These are phyloP conservation scores for Phytopythium chamaehyphon DNA, from an alignment of 352 stramenopile species.

Conservation along the genomic window DNA sequence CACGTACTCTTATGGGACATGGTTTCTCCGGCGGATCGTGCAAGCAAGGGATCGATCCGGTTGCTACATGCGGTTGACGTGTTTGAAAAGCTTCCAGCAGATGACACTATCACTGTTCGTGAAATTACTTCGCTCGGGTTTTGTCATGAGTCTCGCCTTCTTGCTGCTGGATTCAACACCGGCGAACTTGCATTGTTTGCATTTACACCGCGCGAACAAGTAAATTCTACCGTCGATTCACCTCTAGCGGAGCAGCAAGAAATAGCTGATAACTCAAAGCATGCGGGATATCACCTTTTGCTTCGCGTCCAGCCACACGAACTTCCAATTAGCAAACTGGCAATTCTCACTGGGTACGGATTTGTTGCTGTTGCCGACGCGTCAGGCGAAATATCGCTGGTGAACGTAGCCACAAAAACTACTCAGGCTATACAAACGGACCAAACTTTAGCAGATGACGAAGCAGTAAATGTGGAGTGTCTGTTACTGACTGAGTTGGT, in stretches of 20 bases:
- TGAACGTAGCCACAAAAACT: constrained; percentile 41
- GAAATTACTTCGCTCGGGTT: constrained; percentile 48
- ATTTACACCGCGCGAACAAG: constrained; percentile 22
- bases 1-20: constrained; percentile 63
- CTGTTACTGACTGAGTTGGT: constrained; percentile 63
- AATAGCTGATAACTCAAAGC: background rate
- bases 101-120: background rate
- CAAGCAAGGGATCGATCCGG: constrained; percentile 49
- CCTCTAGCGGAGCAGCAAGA: no score
- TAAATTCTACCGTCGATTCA: constrained; percentile 1
- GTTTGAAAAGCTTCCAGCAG: background rate
- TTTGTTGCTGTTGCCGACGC: constrained; percentile 54
- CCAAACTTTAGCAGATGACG: constrained; percentile 27
- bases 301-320: constrained; percentile 62
- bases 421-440: constrained; percentile 63
- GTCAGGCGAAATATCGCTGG: constrained; percentile 53
- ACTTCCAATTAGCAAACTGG: constrained; percentile 44
- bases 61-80: constrained; percentile 55
- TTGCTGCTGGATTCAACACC: constrained; percentile 46
- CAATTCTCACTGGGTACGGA: constrained; percentile 40
- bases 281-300: constrained; percentile 5
- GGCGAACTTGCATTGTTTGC: constrained; percentile 55
- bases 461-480: constrained; percentile 52
- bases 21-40: constrained; percentile 31
- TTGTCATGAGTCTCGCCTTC: constrained; percentile 34